phyloP scores from a whole-genome alignment of 495 filamentous ascomycete species.

The Letharia columbiana region DNA sequence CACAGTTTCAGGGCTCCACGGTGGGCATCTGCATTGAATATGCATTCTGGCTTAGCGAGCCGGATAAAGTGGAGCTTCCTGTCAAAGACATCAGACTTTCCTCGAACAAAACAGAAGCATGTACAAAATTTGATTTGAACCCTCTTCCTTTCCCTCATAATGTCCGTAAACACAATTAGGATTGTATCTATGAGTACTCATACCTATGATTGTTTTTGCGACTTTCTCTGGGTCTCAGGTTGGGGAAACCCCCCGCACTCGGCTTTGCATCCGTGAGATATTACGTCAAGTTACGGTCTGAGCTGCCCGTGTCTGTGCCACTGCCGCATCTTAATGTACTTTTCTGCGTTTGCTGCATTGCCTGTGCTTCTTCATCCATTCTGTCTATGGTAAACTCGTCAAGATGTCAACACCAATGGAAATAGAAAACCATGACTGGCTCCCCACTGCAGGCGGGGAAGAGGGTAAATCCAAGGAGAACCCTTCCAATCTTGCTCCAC shows the following conservation, averaged over 20 bases:
- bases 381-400: background rate
- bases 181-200: background rate
- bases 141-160: background rate
- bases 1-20: background rate
- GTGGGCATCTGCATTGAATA: background rate
- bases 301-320: background rate
- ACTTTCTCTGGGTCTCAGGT: background rate
- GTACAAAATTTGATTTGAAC: background rate
- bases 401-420: background rate
- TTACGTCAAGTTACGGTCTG: constrained; percentile 11
- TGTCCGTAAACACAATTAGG: too few relatives aligned
- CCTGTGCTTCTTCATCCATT: background rate
- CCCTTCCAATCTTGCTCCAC: background rate
- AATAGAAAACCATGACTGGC: constrained; percentile 8
- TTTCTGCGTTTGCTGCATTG: background rate
- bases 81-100: background rate
- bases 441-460: background rate
- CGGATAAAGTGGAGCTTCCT: background rate
- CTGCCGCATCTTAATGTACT: background rate
- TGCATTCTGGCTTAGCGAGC: background rate
- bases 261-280: background rate
- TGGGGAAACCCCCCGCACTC: background rate
- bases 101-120: background rate
- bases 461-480: constrained; percentile 1
- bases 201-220: background rate